Conservation (phyloP, 768 basidiomycete species). For the Nidularia sp. region DNA sequence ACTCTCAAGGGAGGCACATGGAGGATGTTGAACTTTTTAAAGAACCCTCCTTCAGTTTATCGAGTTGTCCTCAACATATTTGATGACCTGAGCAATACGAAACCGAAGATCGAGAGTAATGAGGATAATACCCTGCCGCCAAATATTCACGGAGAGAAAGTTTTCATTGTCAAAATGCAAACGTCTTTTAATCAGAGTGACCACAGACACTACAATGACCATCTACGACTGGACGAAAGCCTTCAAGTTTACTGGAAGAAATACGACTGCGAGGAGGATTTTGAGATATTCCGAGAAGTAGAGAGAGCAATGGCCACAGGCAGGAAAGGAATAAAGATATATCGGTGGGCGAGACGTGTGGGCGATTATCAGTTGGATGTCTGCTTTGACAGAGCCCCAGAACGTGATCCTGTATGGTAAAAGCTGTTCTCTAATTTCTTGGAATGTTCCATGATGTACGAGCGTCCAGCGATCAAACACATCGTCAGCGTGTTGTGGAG, state of each 20-base stretch:
- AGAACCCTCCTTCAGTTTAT: background rate
- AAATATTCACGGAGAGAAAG: constrained; percentile 26
- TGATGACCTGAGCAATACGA: constrained; percentile 11
- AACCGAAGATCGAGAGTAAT: background rate
- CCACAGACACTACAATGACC: constrained; percentile 15
- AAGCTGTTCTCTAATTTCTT: no score
- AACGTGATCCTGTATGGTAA: no score
- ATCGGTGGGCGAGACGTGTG: background rate
- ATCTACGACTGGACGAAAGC: constrained; percentile 37
- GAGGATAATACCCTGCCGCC: constrained; percentile 10
- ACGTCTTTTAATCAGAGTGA: constrained; percentile 11
- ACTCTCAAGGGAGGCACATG: constrained; percentile 34
- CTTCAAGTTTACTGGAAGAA: constrained; percentile 26
- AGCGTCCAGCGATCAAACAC: no score
- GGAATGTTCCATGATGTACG: no score
- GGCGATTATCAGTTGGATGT: background rate
- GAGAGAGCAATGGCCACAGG: constrained; percentile 4
- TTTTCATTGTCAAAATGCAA: constrained; percentile 37
- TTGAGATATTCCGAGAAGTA: constrained; percentile 5
- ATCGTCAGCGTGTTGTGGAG: background rate
- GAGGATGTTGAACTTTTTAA: constrained; percentile 20
- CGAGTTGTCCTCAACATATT: constrained; percentile 14
- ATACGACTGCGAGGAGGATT: constrained; percentile 11
- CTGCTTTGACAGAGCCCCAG: background rate
- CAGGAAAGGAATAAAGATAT: background rate